Conservation (phyloP, 176 grass and related monocot species). For the Avena eriantha region DNA sequence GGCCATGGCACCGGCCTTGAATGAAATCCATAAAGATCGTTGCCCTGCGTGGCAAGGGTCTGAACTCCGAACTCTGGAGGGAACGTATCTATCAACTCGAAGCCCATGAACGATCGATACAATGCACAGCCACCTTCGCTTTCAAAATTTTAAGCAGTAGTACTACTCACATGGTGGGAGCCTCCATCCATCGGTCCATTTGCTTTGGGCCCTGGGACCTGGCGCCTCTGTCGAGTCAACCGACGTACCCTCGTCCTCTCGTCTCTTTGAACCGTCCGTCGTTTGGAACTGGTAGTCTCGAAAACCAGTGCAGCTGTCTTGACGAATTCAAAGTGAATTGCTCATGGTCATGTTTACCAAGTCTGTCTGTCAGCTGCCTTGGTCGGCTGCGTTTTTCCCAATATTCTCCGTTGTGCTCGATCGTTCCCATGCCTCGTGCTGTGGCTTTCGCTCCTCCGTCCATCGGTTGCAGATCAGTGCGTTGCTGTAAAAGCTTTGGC, state of each 20-base stretch:
- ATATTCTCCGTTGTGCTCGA: no score
- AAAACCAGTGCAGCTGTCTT: not conserved
- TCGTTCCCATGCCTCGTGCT: no score
- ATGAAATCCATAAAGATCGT: not conserved
- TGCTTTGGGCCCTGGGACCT: not conserved
- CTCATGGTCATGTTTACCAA: no score
- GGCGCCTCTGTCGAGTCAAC: not conserved
- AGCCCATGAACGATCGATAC: constrained; percentile 15
- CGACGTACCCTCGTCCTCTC: not conserved
- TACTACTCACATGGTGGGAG: constrained; percentile 38
- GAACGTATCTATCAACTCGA: not conserved
- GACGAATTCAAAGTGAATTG: not conserved
- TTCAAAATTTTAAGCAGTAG: not conserved
- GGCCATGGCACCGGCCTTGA: not conserved
- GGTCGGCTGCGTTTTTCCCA: no score
- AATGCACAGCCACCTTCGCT: not conserved
- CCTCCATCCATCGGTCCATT: not conserved
- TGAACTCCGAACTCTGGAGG: no score
- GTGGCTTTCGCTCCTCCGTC: no score
- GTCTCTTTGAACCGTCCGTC: no score
- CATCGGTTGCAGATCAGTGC: not conserved
- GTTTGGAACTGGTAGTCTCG: not conserved
- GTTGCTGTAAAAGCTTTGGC: constrained; percentile 29
- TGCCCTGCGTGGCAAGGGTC: not conserved
- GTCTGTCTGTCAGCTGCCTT: no score